Base-by-base conservation (phyloP, 495 filamentous ascomycete genomes). In the Penicillium longicatenatum region DNA sequence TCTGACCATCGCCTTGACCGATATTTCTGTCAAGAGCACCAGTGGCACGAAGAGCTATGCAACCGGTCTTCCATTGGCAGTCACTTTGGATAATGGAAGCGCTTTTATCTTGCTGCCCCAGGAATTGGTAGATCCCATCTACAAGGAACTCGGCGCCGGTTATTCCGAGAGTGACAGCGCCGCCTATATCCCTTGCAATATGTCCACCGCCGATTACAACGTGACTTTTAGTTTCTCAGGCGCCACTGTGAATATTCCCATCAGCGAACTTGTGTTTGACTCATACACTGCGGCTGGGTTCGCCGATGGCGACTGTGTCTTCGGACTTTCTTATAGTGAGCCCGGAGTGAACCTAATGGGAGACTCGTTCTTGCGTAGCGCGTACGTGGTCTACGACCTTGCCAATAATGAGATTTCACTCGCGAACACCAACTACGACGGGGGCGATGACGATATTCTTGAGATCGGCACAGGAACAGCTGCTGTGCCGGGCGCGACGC, bases 331-430 rank as follows among this genome's bases (percentile, higher is more conserved):
- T 16, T 82, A 85, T 9, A 84, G 82, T 11, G 44, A 59, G 12
- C 60, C 71, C 14, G 82, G 82, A 43, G 84, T 84, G 16, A 82
- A 81, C 41, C 86, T 95, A 3, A 74, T 97, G 21, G 92, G 92
- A 22, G 92, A 96, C 66, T 91, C 91, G 0, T 97, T 97, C 76
- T 80, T 97, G n/a, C 80, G 92, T 33, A 87, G 86, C 35, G 92
- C 92, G 0, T 97, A 97, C 64, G 85, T 94, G 7, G 92, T 97
- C 4, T 97, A 91, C 63, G 90, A 96, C 62, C 76, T 96, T 39
- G 82, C 80, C 14, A 93, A 91, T 69, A 89, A 93, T 71, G 78
- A 90, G 73, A 90, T 96, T 58, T 71, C 68, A 1, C 75, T 97
- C 50, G 92, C 90, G 4, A 85, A 89, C 66, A 91, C 91, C 0